Evolutionary conservation across 2,329 filamentous ascomycete genomes (phyloP).

Genomic region (Epichloe gansuensis): DNA sequence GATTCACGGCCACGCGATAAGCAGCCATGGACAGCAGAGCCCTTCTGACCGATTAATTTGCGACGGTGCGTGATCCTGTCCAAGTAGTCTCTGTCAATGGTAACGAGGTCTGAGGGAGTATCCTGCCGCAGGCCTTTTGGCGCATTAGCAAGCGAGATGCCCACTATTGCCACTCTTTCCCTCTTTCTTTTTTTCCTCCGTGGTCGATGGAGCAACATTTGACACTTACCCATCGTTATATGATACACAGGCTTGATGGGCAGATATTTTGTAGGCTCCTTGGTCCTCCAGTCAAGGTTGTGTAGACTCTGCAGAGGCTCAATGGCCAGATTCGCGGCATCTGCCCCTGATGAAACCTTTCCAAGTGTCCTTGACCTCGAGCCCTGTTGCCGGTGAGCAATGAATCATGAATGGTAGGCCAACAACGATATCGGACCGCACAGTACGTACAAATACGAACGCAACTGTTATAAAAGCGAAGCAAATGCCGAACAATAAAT

Average conservation of each 20-base stretch:
- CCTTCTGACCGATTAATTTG: conserved; percentile 25
- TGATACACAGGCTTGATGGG: conserved; percentile 41
- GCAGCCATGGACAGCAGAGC: conserved; percentile 29
- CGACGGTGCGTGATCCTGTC: conserved; percentile 29
- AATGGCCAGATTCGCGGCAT: conserved; percentile 5
- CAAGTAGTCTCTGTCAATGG: conserved; percentile 39
- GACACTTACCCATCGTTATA: conserved; percentile 38
- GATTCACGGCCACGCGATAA: conserved; percentile 26
- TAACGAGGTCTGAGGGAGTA: conserved; percentile 36
- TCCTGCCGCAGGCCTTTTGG: conserved; percentile 31
- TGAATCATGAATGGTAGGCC: too few relatives aligned
- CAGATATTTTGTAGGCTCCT: conserved; percentile 27
- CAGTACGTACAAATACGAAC: not conserved
- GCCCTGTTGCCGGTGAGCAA: not conserved
- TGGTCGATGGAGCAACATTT: too few relatives aligned
- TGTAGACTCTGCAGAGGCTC: conserved; percentile 10
- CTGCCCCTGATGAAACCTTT: not conserved
- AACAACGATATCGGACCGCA: not conserved
- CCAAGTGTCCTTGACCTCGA: not conserved
- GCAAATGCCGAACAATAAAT: not conserved
- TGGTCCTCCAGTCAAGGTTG: conserved; percentile 28
- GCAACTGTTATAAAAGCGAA: not conserved
- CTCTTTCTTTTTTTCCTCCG: too few relatives aligned
- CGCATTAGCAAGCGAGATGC: not conserved
- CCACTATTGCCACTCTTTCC: too few relatives aligned